Percentiles rank a stretch among this genome's conserved stretches.
phyloP scores from a whole-genome alignment of 2,329 filamentous ascomycete genomes.

The Atkinsonella texensis region DNA sequence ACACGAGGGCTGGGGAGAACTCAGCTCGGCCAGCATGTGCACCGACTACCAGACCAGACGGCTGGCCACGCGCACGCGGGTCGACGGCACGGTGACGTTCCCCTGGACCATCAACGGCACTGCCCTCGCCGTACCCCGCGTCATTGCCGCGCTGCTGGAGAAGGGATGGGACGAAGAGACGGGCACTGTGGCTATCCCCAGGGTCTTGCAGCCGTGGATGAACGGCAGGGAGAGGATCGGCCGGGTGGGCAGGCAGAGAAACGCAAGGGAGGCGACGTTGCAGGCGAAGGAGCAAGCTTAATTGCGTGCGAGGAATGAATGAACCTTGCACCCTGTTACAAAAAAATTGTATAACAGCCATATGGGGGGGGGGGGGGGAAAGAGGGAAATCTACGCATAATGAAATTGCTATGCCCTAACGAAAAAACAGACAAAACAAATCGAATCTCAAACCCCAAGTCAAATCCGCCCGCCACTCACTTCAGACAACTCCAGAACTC shows the following conservation, averaged over 20 bases:
- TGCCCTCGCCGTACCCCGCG: slow-evolving; percentile 78
- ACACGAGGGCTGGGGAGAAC: slow-evolving; percentile 70
- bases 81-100: slow-evolving; percentile 48
- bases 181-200: slow-evolving; percentile 59
- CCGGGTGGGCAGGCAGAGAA: slow-evolving; percentile 13
- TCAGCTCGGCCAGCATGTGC: slow-evolving; percentile 82
- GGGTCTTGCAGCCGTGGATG: slow-evolving; percentile 77
- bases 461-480: no score
- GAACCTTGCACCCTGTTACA: background rate
- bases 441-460: no score
- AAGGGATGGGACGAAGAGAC: slow-evolving; percentile 71
- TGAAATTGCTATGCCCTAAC: no score
- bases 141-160: slow-evolving; percentile 81
- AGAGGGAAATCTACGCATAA: no score
- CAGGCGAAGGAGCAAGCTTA: background rate
- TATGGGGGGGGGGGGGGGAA: no score
- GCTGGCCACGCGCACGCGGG: slow-evolving; percentile 60
- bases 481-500: slow-evolving; percentile 6
- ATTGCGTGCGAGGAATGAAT: background rate
- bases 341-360: background rate
- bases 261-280: slow-evolving; percentile 3
- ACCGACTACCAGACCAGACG: slow-evolving; percentile 88
- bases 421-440: no score
- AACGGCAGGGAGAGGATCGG: slow-evolving; percentile 57
- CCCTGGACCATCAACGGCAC: slow-evolving; percentile 92